phyloP scores from a whole-genome alignment of 257 asterid genomes.

The Ballota nigra region DNA sequence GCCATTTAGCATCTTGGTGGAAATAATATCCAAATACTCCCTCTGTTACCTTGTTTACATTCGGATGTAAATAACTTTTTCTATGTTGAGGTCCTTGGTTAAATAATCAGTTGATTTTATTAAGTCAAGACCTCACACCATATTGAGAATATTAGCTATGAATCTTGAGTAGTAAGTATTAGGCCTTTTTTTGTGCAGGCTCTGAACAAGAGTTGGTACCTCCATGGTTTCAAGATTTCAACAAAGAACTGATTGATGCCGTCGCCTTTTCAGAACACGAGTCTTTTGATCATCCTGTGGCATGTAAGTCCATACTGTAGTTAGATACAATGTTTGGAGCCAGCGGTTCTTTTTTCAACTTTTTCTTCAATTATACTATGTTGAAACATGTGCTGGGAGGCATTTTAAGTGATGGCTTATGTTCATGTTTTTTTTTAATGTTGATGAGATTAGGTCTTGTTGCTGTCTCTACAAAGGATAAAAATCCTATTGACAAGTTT shows the following conservation, averaged over 20 bases:
- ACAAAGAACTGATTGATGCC: conserved; percentile 71
- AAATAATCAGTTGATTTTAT: conserved; percentile 17
- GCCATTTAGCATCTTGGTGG: conserved; percentile 3
- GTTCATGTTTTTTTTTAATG: conserved; percentile 24
- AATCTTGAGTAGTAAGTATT: conserved; percentile 25
- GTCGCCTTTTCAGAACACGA: conserved; percentile 96
- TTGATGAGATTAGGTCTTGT: conserved; percentile 64
- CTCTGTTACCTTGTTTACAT: conserved; percentile 3
- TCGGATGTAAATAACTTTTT: neutral
- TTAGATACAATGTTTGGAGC: conserved; percentile 15
- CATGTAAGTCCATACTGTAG: conserved; percentile 54
- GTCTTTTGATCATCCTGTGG: conserved; percentile 98
- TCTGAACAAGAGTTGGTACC: conserved; percentile 68
- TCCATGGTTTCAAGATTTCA: conserved; percentile 85
- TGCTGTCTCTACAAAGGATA: conserved; percentile 88
- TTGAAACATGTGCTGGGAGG: conserved; percentile 22
- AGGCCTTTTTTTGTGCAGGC: conserved; percentile 46
- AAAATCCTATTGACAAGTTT: conserved; percentile 72
- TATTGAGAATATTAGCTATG: conserved; percentile 12
- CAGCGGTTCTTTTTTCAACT: neutral
- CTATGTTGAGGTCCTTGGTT: conserved; percentile 2
- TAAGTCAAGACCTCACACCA: neutral
- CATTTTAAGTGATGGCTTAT: conserved; percentile 27
- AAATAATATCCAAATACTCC: neutral
- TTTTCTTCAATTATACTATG: conserved; percentile 6